phyloP scores from a whole-genome alignment of 164 flowering plant species.

The Nelumbo lutea region DNA sequence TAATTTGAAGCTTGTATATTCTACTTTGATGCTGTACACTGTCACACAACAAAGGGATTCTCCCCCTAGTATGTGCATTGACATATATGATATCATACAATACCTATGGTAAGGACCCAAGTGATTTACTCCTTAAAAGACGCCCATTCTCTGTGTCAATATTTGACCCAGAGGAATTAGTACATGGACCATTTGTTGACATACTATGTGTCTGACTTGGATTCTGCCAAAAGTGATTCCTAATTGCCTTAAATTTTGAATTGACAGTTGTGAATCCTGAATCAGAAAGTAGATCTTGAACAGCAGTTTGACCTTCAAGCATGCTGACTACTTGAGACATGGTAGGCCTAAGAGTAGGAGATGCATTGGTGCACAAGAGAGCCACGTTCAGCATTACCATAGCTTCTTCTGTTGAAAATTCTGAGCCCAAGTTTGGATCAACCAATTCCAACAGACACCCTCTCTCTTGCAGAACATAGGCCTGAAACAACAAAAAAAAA shows the following conservation, averaged over 20 bases:
- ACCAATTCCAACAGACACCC: conserved; percentile 22
- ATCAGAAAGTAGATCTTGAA: conserved; percentile 5
- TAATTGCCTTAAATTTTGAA: background rate
- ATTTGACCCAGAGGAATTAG: background rate
- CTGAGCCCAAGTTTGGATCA: conserved; percentile 23
- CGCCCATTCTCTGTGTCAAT: conserved; percentile 9
- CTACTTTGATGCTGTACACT: too few relatives aligned
- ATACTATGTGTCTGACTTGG: background rate
- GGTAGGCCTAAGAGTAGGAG: conserved; percentile 23
- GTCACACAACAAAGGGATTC: too few relatives aligned
- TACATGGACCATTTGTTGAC: background rate
- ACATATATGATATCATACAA: background rate
- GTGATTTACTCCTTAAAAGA: conserved; percentile 16
- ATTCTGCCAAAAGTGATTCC: background rate
- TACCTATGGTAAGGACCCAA: conserved; percentile 8
- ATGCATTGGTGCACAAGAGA: conserved; percentile 28
- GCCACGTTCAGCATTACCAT: conserved; percentile 24
- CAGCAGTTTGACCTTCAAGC: conserved; percentile 22
- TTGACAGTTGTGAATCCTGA: background rate
- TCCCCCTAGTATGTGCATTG: too few relatives aligned
- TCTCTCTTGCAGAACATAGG: conserved; percentile 15
- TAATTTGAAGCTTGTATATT: too few relatives aligned
- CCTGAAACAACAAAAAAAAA: background rate
- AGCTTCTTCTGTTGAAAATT: conserved; percentile 19
- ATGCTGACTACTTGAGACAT: conserved; percentile 29